Base-by-base conservation (phyloP, 371 early-diverging fungal species). In the Mycotypha africana region DNA sequence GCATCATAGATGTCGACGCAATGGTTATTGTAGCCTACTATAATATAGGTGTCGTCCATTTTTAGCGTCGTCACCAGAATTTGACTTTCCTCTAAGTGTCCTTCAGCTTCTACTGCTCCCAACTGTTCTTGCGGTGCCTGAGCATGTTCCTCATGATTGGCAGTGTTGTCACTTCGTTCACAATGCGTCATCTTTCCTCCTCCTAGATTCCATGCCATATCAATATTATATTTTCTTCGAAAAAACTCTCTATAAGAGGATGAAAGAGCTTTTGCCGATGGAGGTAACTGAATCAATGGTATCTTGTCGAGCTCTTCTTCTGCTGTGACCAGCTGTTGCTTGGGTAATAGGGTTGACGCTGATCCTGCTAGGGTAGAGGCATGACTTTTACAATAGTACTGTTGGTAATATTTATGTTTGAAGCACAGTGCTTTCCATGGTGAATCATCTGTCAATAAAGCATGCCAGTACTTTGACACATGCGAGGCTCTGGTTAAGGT, bases 11-110 rank as follows among this genome's bases (percentile, higher is more conserved):
- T 74, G 43, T 86, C 81, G 40, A 88, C 85, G 3, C 76, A 74
- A 41, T 78, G 73, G 44, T 88, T 85, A 52, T 89, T 88, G 14
- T 84, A 85, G 31, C 88, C 88, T 4, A 82, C 76, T 4, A 86
- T 85, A 45, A 88, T 82, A 51, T 80, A 83, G 21, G 82, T 81
- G 22, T 74, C 70, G 49, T 88, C 86, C 71, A 90, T 86, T 58
- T 88, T 87, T 14, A 90, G 59, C 19, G 85, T 85, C 1, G 90
- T 90, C 10, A 87, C 88, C 17, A 90, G 80, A 35, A 82, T 78
- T 12, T 61, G 5, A n/a, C n/a, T n/a, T n/a, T n/a, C n/a, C 60
- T 16, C 76, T 84, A 26, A 84, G 79, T 3, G 81, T n/a, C n/a
- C n/a, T n/a, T n/a, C n/a, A n/a, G n/a, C n/a, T n/a, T n/a, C n/a